phyloP scores from a whole-genome alignment of 2,329 filamentous ascomycete species.

The Beauveria rudraprayagi region DNA sequence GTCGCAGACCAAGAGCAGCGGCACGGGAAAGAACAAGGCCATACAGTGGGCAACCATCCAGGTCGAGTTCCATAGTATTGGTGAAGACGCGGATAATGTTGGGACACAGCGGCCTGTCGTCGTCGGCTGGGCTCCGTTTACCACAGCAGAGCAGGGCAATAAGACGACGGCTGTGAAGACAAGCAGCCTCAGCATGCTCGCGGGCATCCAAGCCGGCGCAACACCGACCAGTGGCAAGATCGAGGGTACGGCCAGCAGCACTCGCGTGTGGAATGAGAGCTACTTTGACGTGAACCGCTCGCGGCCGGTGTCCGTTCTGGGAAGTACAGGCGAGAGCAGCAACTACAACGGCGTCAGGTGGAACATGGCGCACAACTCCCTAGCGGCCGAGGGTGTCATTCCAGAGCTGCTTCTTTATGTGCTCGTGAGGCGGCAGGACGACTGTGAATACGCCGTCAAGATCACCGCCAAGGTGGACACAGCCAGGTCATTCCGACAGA shows the following conservation, averaged over 20 bases:
- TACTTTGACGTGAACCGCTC: not conserved
- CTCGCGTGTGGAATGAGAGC: not conserved
- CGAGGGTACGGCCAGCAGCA: not conserved
- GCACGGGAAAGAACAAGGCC: too few species aligned
- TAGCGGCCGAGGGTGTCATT: not conserved
- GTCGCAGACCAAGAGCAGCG: too few species aligned
- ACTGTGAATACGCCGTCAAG: not conserved
- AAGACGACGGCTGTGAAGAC: not conserved
- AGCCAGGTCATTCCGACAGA: not conserved
- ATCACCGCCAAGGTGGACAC: not conserved
- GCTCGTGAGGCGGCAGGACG: not conserved
- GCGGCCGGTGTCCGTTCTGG: not conserved
- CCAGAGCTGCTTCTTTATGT: not conserved
- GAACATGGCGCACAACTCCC: not conserved
- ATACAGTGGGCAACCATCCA: too few species aligned
- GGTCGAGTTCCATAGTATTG: too few species aligned
- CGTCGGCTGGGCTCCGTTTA: too few species aligned
- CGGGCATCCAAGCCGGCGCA: not conserved
- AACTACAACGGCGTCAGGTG: not conserved
- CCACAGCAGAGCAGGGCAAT: not conserved
- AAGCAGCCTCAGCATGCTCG: too few species aligned
- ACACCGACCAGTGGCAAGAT: accelerated
- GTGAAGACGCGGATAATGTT: too few species aligned
- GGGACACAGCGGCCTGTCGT: too few species aligned
- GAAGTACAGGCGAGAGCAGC: not conserved